phyloP scores from a whole-genome alignment of 73 alveolate species.

The Tetrahymena malaccensis region DNA sequence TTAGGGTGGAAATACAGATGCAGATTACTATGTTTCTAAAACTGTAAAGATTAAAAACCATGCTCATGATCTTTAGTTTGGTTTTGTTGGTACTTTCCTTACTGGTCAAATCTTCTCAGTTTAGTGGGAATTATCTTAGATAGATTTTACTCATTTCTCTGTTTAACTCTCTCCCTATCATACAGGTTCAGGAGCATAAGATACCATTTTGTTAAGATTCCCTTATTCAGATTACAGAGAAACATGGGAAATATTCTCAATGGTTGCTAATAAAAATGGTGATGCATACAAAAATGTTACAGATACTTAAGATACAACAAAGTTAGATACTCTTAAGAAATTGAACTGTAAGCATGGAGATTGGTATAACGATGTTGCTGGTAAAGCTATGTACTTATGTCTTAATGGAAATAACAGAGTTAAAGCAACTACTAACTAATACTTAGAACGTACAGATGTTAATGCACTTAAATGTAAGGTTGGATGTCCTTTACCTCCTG shows the following conservation, averaged over 20 bases:
- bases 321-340: neutral
- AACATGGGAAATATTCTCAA: slow-evolving; percentile 15
- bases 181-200: neutral
- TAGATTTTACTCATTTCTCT: slow-evolving; percentile 10
- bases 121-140: slow-evolving; percentile 17
- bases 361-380: slow-evolving; percentile 22
- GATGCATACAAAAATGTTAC: neutral
- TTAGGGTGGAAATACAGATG: neutral
- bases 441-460: slow-evolving; percentile 13
- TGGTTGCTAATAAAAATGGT: slow-evolving; percentile 6
- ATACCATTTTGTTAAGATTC: slow-evolving; percentile 14
- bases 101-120: slow-evolving; percentile 20
- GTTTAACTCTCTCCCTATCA: slow-evolving; percentile 29
- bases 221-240: slow-evolving; percentile 26
- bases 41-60: slow-evolving; percentile 16
- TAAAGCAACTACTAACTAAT: neutral
- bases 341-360: slow-evolving; percentile 23
- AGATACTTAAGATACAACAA: neutral
- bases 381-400: slow-evolving; percentile 12
- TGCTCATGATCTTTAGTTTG: slow-evolving; percentile 2
- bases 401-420: slow-evolving; percentile 1
- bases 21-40: neutral
- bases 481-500: neutral
- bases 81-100: slow-evolving; percentile 17
- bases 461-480: slow-evolving; percentile 19